A percentile compares a stretch with the other conserved stretches of the same genome.
These are phyloP conservation scores for Lentinula aciculospora DNA, from an alignment of 768 basidiomycete species.

Conservation along the genomic window DNA sequence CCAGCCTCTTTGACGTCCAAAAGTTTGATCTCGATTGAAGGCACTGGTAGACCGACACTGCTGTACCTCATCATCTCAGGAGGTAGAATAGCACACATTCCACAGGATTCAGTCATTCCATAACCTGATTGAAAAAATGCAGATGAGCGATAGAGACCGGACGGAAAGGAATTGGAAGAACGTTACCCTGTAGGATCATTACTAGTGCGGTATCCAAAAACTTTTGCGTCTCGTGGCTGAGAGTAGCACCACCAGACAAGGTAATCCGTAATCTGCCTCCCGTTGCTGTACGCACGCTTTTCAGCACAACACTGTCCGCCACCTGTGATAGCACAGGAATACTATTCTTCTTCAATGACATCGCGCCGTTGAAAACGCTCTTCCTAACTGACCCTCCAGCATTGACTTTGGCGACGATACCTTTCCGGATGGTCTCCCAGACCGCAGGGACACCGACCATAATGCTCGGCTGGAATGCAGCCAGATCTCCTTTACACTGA, in stretches of 20 bases:
- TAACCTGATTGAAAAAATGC: slow-evolving; percentile 48
- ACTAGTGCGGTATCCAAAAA: slow-evolving; percentile 82
- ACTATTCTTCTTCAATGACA: slow-evolving; percentile 66
- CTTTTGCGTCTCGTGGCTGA: slow-evolving; percentile 85
- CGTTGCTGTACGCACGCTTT: slow-evolving; percentile 72
- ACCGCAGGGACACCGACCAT: slow-evolving; percentile 95
- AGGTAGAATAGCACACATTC: slow-evolving; percentile 85
- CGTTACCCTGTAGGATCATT: slow-evolving; percentile 77
- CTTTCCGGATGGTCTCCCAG: slow-evolving; percentile 97
- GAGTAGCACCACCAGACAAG: slow-evolving; percentile 80
- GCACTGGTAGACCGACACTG: slow-evolving; percentile 80
- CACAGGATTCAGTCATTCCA: slow-evolving; percentile 95
- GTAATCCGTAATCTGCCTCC: slow-evolving; percentile 83
- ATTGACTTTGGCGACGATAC: slow-evolving; percentile 80
- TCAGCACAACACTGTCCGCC: slow-evolving; percentile 74
- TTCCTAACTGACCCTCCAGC: slow-evolving; percentile 61
- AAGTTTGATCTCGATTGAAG: slow-evolving; percentile 86
- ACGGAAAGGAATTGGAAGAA: neutral
- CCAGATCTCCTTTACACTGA: slow-evolving; percentile 80
- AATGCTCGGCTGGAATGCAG: slow-evolving; percentile 77
- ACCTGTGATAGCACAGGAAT: slow-evolving; percentile 61
- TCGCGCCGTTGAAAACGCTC: slow-evolving; percentile 73
- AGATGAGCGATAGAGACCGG: too few relatives aligned
- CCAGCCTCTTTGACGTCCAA: slow-evolving; percentile 80
- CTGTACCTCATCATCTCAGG: slow-evolving; percentile 76